phyloP scores from a whole-genome alignment of 805 yeast genomes.

The Candida adriatica region DNA sequence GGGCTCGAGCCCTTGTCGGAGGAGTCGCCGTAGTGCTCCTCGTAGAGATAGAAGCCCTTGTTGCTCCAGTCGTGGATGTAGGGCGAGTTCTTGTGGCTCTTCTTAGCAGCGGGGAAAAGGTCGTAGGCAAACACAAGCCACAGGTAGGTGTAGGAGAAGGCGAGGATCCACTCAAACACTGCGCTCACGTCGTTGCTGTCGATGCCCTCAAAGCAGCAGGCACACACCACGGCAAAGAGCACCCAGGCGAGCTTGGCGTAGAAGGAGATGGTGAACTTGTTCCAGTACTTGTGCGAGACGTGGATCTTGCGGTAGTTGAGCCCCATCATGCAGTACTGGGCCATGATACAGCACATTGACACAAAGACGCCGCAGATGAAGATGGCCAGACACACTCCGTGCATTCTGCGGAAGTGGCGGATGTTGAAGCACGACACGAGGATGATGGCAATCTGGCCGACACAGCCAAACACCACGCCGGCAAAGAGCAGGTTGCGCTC shows the following conservation, averaged over 20 bases:
- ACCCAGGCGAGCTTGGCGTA: constrained; percentile 60
- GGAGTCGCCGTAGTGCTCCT: constrained; percentile 13
- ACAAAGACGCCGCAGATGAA: constrained; percentile 65
- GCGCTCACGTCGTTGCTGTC: constrained; percentile 26
- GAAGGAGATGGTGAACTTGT: constrained; percentile 42
- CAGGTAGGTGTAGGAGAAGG: constrained; percentile 78
- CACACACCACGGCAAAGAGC: constrained; percentile 55
- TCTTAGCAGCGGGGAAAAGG: constrained; percentile 54
- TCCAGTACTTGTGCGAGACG: constrained; percentile 27
- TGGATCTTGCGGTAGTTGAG: constrained; percentile 34
- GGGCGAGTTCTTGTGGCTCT: constrained; percentile 19
- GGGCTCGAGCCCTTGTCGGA: constrained; percentile 3
- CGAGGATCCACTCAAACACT: constrained; percentile 74
- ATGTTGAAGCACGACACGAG: constrained; percentile 73
- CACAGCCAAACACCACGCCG: constrained; percentile 35
- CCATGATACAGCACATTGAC: constrained; percentile 36
- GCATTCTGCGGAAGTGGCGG: constrained; percentile 45
- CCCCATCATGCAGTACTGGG: constrained; percentile 42
- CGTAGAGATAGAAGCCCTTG: constrained; percentile 20
- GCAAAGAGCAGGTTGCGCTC: constrained; percentile 35
- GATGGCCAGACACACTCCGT: constrained; percentile 61
- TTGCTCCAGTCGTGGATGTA: constrained; percentile 20
- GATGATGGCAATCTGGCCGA: constrained; percentile 68
- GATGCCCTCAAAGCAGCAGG: constrained; percentile 56
- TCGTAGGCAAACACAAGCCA: constrained; percentile 62